Evolutionary conservation across 2,329 filamentous ascomycete genomes (phyloP).

Genomic region (Phyllosticta citribraziliensis): DNA sequence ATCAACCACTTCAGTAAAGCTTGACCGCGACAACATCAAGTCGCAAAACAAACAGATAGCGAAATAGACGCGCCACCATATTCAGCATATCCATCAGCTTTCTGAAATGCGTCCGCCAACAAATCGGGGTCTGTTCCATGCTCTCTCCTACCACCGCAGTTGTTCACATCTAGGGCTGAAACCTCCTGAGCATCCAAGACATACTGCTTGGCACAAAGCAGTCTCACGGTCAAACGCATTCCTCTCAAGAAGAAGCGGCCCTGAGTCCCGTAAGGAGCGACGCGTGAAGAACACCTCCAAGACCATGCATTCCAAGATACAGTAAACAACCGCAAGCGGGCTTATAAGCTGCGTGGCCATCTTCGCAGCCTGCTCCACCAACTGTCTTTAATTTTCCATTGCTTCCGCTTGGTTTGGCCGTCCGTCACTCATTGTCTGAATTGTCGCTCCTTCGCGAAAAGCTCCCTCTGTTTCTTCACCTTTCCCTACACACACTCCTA

Average conservation of each 20-base stretch:
- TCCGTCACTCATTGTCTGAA: not conserved
- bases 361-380: not conserved
- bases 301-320: not conserved
- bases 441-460: constrained; percentile 4
- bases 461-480: not conserved
- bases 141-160: not conserved
- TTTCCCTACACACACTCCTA: not conserved
- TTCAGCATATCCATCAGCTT: not conserved
- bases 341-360: not conserved
- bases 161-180: not conserved
- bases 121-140: not conserved
- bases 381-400: constrained; percentile 3
- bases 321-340: constrained; percentile 7
- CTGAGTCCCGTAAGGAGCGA: not conserved
- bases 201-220: not conserved
- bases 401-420: not conserved
- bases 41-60: not conserved
- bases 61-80: not conserved
- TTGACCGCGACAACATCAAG: not conserved
- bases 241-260: not conserved
- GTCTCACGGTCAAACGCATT: not conserved
- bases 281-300: not conserved
- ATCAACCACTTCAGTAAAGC: not conserved
- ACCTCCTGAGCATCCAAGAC: not conserved
- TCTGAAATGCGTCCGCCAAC: not conserved